These are phyloP conservation scores for Beauveria australis DNA, from an alignment of 2,329 filamentous ascomycete species.

Conservation along the genomic window DNA sequence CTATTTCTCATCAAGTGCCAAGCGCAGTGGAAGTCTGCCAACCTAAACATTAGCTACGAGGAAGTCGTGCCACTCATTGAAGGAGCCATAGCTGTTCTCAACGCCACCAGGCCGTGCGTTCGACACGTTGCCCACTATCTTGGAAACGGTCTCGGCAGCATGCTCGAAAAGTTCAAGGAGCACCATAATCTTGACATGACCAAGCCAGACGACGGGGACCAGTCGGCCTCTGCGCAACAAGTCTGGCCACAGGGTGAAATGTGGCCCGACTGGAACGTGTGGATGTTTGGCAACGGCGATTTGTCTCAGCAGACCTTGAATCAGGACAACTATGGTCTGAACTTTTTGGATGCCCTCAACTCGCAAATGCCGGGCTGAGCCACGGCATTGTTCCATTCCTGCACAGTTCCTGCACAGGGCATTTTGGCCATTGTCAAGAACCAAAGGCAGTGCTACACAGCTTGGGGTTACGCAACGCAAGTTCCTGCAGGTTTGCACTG, in stretches of 20 bases:
- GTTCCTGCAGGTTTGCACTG: background rate
- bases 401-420: background rate
- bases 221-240: slow-evolving; percentile 10
- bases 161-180: slow-evolving; percentile 23
- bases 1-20: slow-evolving; percentile 26
- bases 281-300: slow-evolving; percentile 19
- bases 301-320: slow-evolving; percentile 15
- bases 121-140: slow-evolving; percentile 24
- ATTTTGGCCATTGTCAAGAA: background rate
- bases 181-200: background rate
- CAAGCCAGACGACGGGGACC: slow-evolving; percentile 9
- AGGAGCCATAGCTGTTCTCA: slow-evolving; percentile 18
- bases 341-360: slow-evolving; percentile 19
- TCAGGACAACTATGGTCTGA: slow-evolving; percentile 18
- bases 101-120: slow-evolving; percentile 19
- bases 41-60: slow-evolving; percentile 22
- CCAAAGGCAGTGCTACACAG: background rate
- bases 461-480: background rate
- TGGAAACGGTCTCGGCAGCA: slow-evolving; percentile 20
- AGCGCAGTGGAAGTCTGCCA: slow-evolving; percentile 21
- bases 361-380: slow-evolving; percentile 20
- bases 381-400: background rate
- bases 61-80: slow-evolving; percentile 22
- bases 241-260: slow-evolving; percentile 9
- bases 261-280: slow-evolving; percentile 18